Evolutionary conservation across 176 grass and related monocot species (phyloP).

Genomic region (Carex scoparia): DNA sequence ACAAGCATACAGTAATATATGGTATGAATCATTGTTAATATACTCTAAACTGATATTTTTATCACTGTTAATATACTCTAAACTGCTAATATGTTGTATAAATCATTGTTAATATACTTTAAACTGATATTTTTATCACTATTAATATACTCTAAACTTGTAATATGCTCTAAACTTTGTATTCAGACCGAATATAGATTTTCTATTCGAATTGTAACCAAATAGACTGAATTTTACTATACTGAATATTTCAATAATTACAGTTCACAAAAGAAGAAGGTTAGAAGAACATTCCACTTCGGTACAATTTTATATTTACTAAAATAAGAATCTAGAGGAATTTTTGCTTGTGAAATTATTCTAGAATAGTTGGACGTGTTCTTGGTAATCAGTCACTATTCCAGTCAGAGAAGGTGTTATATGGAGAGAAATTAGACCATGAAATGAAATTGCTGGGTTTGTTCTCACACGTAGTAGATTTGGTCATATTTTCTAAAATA

Average conservation of each 20-base stretch:
- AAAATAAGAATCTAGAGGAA: background rate
- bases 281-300: background rate
- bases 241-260: background rate
- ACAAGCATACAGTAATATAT: too few relatives aligned
- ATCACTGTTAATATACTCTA: too few relatives aligned
- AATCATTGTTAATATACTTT: too few relatives aligned
- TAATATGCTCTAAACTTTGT: too few relatives aligned
- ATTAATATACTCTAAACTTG: too few relatives aligned
- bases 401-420: conserved; percentile 11
- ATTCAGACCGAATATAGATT: too few relatives aligned
- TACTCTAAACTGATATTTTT: too few relatives aligned
- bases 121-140: too few relatives aligned
- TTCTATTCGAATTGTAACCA: too few relatives aligned
- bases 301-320: background rate
- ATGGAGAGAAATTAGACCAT: background rate
- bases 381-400: background rate
- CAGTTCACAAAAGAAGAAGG: background rate
- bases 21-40: too few relatives aligned
- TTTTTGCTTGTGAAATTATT: conserved; percentile 3
- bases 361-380: conserved; percentile 4
- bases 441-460: background rate
- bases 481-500: conserved; percentile 3
- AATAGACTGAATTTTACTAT: too few relatives aligned
- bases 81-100: too few relatives aligned
- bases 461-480: background rate